A percentile compares a stretch with the other conserved stretches of the same genome.
These are phyloP conservation scores for Aethionema arabicum DNA, from an alignment of 345 rosid genomes.

Conservation along the genomic window DNA sequence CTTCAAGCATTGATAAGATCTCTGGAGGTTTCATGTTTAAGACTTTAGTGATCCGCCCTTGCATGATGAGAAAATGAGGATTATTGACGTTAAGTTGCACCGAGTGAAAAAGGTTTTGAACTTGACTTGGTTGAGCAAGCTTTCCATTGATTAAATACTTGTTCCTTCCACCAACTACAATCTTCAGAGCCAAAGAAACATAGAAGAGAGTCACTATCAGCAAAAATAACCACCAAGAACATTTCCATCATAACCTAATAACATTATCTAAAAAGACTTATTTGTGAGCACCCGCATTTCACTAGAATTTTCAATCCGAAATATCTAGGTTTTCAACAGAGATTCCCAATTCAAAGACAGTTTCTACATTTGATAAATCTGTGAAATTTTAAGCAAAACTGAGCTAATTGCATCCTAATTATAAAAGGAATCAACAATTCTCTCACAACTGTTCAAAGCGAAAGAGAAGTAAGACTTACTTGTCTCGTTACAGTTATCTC, in stretches of 20 bases:
- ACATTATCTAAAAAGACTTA: neutral
- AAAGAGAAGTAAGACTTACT: constrained; percentile 39
- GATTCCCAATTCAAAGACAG: neutral
- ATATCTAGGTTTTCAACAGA: too few relatives aligned
- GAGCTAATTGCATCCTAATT: neutral
- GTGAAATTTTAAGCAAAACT: neutral
- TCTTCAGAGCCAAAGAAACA: constrained; percentile 47
- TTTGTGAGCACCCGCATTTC: neutral
- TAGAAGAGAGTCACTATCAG: neutral
- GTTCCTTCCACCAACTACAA: constrained; percentile 67
- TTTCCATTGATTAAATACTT: constrained; percentile 44
- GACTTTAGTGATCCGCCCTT: constrained; percentile 98
- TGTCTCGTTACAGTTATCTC: constrained; percentile 95
- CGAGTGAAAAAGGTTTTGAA: constrained; percentile 93
- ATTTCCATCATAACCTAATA: constrained; percentile 1
- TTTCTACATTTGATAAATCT: neutral
- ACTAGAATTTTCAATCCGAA: neutral
- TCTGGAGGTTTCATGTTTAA: constrained; percentile 98
- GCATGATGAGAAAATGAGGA: constrained; percentile 99
- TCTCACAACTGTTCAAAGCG: neutral
- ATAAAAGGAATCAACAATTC: too few relatives aligned
- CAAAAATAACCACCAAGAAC: neutral
- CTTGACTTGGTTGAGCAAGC: constrained; percentile 43
- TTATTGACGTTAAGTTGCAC: constrained; percentile 97
- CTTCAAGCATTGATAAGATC: constrained; percentile 96